Percentiles rank a stretch among this genome's conserved stretches.
Conservation (phyloP, 2,329 filamentous ascomycete genomes). For the Arachnomyces sp. region DNA sequence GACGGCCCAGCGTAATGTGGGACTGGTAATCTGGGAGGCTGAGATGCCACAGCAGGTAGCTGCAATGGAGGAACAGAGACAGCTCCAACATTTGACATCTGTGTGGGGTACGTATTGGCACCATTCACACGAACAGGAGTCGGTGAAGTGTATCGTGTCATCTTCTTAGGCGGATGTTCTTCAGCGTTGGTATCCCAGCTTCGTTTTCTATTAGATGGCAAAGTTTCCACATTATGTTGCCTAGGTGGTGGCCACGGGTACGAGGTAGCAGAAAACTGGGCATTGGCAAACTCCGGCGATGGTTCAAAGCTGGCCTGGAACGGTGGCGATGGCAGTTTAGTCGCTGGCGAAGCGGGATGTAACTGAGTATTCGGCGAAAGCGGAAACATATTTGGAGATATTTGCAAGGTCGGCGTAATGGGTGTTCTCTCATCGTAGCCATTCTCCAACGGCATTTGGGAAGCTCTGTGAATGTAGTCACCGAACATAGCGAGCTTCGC, state of each 20-base stretch:
- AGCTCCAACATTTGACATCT: slow-evolving; percentile 23
- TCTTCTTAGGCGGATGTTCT: slow-evolving; percentile 52
- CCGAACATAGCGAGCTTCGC: slow-evolving; percentile 73
- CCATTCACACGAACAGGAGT: not conserved
- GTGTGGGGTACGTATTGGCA: no score
- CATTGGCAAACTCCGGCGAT: slow-evolving; percentile 21
- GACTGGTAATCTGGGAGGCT: slow-evolving; percentile 55
- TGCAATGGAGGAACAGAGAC: slow-evolving; percentile 26
- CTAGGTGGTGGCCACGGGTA: slow-evolving; percentile 32
- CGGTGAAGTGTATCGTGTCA: slow-evolving; percentile 20
- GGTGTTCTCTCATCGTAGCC: slow-evolving; percentile 21
- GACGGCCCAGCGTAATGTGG: slow-evolving; percentile 65
- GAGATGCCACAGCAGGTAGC: slow-evolving; percentile 24
- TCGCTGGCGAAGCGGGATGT: not conserved
- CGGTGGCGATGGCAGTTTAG: slow-evolving; percentile 37
- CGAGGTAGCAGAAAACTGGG: slow-evolving; percentile 17
- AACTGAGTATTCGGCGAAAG: slow-evolving; percentile 11
- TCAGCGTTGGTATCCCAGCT: slow-evolving; percentile 48
- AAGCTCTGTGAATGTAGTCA: slow-evolving; percentile 70
- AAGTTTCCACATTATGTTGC: slow-evolving; percentile 10
- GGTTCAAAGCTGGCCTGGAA: slow-evolving; percentile 21
- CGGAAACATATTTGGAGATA: slow-evolving; percentile 31
- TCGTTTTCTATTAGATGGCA: slow-evolving; percentile 44
- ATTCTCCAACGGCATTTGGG: slow-evolving; percentile 37
- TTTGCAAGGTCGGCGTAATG: slow-evolving; percentile 20